Conservation (phyloP, 2,329 filamentous ascomycete genomes). For the Graphiopsis chlorocephala region DNA sequence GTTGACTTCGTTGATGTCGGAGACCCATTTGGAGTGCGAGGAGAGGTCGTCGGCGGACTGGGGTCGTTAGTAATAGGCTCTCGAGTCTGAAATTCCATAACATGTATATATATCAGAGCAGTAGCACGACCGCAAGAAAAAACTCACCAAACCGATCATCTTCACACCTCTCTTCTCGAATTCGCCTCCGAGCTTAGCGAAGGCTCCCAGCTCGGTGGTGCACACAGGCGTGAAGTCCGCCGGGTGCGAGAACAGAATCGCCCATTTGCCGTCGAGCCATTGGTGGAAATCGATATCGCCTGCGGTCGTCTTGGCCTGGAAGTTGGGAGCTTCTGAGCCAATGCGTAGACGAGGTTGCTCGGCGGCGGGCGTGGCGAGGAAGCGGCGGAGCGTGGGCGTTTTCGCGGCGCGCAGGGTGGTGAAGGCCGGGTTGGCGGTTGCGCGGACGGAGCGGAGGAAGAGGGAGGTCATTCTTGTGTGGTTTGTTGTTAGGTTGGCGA, state of each 20-base stretch:
- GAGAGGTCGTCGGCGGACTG: conserved; percentile 75
- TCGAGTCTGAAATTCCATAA: background rate
- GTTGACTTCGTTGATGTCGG: conserved; percentile 60
- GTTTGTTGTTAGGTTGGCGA: background rate
- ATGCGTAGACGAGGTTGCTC: conserved; percentile 43
- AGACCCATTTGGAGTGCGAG: conserved; percentile 85
- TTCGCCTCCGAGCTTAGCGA: conserved; percentile 83
- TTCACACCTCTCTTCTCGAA: conserved; percentile 85
- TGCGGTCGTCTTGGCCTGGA: conserved; percentile 75
- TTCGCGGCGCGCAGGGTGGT: conserved; percentile 8
- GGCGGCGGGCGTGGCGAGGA: conserved; percentile 22
- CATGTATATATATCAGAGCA: background rate
- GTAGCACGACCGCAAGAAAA: background rate
- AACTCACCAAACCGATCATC: conserved; percentile 71
- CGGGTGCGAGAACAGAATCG: conserved; percentile 80
- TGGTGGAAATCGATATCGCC: conserved; percentile 78
- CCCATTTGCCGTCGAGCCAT: conserved; percentile 76
- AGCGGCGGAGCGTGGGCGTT: conserved; percentile 30
- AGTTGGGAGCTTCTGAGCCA: conserved; percentile 68
- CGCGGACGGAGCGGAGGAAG: conserved; percentile 11
- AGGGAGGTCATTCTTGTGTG: conserved; percentile 1
- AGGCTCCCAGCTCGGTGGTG: conserved; percentile 91
- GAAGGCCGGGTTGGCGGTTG: conserved; percentile 4
- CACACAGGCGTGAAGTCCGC: conserved; percentile 91
- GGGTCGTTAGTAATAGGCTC: background rate